Conservation (phyloP, 768 basidiomycete genomes). For the Ephemerocybe angulata region DNA sequence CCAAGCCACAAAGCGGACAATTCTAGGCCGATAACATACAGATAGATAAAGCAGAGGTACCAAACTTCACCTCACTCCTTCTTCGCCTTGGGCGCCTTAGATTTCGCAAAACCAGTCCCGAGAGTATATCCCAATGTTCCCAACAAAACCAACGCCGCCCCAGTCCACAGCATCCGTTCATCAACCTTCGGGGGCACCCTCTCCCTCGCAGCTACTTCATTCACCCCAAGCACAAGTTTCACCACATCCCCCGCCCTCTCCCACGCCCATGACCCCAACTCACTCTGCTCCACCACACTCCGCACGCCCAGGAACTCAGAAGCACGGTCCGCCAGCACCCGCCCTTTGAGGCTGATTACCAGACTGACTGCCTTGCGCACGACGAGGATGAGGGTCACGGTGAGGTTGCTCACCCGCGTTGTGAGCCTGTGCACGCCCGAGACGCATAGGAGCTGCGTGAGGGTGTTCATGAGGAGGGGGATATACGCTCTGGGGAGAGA, state of each 20-base stretch:
- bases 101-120: slow-evolving; percentile 26
- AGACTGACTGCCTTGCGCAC: slow-evolving; percentile 80
- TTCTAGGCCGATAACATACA: background rate
- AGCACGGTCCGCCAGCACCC: slow-evolving; percentile 25
- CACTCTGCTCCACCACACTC: background rate
- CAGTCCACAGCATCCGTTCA: slow-evolving; percentile 58
- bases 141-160: slow-evolving; percentile 62
- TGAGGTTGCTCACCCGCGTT: slow-evolving; percentile 66
- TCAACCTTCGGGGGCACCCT: slow-evolving; percentile 30
- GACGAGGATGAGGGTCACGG: slow-evolving; percentile 75
- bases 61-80: slow-evolving; percentile 11
- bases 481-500: slow-evolving; percentile 58
- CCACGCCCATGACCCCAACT: background rate
- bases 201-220: slow-evolving; percentile 4
- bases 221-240: slow-evolving; percentile 11
- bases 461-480: slow-evolving; percentile 69
- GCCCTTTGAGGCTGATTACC: slow-evolving; percentile 61
- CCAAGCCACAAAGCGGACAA: no score
- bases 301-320: background rate
- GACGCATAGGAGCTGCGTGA: slow-evolving; percentile 82
- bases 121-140: slow-evolving; percentile 71
- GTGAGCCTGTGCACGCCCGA: slow-evolving; percentile 86
- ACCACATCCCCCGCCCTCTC: slow-evolving; percentile 7
- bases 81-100: slow-evolving; percentile 18
- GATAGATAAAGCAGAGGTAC: background rate